Conservation (phyloP, 2,329 filamentous ascomycete species). For the Scedosporium minutisporum region DNA sequence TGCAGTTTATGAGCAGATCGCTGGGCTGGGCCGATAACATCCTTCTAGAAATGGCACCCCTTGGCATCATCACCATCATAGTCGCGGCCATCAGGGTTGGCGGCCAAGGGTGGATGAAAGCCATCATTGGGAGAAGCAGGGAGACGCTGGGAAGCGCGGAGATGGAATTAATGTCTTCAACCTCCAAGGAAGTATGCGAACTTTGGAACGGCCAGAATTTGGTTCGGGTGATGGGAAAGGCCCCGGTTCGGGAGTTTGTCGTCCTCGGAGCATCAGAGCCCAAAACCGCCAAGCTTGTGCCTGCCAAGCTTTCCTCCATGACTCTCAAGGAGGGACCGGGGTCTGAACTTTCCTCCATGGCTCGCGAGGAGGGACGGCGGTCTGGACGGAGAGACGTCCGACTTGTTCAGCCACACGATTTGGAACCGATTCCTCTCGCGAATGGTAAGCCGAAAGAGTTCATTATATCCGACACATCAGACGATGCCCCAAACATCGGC, state of each 20-base stretch:
- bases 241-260: conserved; percentile 22
- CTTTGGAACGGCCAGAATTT: conserved; percentile 23
- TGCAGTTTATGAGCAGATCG: conserved; percentile 35
- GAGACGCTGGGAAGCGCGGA: conserved; percentile 24
- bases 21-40: conserved; percentile 11
- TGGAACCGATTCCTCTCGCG: too few species aligned
- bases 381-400: too few species aligned
- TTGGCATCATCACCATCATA: conserved; percentile 30
- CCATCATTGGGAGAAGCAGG: conserved; percentile 28
- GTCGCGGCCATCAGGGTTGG: conserved; percentile 22
- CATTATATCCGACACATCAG: too few species aligned
- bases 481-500: background rate
- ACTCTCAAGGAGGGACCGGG: too few species aligned
- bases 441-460: too few species aligned
- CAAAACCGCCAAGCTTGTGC: background rate
- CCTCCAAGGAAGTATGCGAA: conserved; percentile 27
- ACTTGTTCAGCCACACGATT: too few species aligned
- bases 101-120: conserved; percentile 19
- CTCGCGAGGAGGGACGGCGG: too few species aligned
- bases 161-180: conserved; percentile 30
- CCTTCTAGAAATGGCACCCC: conserved; percentile 24
- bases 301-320: background rate
- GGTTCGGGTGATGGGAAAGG: conserved; percentile 21
- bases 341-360: too few species aligned
- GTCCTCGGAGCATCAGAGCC: background rate